Percentiles rank a stretch among this genome's conserved stretches.
These are phyloP conservation scores for Dictyostelium capitatum DNA, from an alignment of 78 protist genomes.

Conservation along the genomic window DNA sequence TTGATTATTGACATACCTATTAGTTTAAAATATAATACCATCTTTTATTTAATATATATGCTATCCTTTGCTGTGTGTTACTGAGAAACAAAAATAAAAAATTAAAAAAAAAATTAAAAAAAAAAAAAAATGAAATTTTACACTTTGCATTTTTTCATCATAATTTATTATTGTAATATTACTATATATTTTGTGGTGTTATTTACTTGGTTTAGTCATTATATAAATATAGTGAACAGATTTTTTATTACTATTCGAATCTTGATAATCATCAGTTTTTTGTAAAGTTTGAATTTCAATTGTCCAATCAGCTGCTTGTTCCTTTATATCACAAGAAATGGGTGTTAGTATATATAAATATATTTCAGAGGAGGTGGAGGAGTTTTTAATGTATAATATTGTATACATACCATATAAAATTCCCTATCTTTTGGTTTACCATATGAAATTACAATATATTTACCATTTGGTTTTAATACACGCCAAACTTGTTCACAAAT, in stretches of 20 bases:
- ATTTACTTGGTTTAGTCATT: neutral
- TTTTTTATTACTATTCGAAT: neutral
- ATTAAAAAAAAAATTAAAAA: neutral
- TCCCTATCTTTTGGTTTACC: conserved; percentile 51
- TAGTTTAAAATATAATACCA: conserved; percentile 65
- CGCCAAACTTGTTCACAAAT: conserved; percentile 55
- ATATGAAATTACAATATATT: conserved; percentile 35
- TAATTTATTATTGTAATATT: too few relatives aligned
- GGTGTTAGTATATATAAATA: too few relatives aligned
- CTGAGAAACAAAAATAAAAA: too few relatives aligned
- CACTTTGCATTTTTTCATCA: too few relatives aligned
- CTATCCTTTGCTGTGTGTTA: too few relatives aligned
- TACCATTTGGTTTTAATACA: conserved; percentile 38
- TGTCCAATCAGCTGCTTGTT: conserved; percentile 34
- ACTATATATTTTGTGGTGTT: too few relatives aligned
- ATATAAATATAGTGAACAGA: conserved; percentile 37
- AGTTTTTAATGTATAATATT: too few relatives aligned
- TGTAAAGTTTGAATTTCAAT: conserved; percentile 1
- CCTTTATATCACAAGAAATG: too few relatives aligned
- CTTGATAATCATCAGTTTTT: neutral
- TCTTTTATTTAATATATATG: neutral
- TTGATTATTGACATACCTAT: conserved; percentile 12
- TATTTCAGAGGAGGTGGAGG: too few relatives aligned
- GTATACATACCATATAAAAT: neutral
- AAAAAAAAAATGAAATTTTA: neutral